Base-by-base conservation (phyloP, 148 eudicot genomes). In the Silene conica region DNA sequence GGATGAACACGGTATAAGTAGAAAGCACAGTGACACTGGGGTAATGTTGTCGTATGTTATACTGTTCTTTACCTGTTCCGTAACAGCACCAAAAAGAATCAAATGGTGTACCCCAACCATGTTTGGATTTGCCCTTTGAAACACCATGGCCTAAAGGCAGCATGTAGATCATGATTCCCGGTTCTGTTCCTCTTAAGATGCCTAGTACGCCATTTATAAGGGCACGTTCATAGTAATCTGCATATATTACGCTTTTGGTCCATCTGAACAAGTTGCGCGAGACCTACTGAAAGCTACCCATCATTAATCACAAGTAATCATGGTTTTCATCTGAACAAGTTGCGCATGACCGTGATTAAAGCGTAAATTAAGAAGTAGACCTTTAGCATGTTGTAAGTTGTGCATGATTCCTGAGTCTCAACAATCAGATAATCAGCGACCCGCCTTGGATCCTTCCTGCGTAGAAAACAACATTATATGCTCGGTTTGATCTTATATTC, bases 341-440 rank as follows among this genome's bases (percentile, higher is more conserved):
- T n/a, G n/a, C n/a, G n/a, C n/a, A n/a, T n/a, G n/a, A n/a, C n/a
- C n/a, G n/a, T 26, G 16, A 34, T 31, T 5, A 26, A 21, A 38
- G 43, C 22, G 23, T 10, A 58, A 19, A 2, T 20, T 38, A 52
- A 67, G 61, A 34, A 3, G 14, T 67, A 31, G 67, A 90, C 98
- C 96, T 94, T 94, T 54, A 94, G 87, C 97, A 92, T 89, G 73
- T 94, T 94, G 80, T 89, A 91, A 34, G 97, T 91, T 50, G 98
- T 88, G 70, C 98, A 94, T 1, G 97, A 88, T 85, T 94, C 98
- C 82, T 87, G 92, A 70, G 80, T 82, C 80, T 95, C 96, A 21
- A 87, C 78, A 2, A 70, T 26, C 67, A 92, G 79, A 60, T 80
- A 70, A 78, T 72, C 75, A 50, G 84, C 98, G 73, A 92, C 63